Evolutionary conservation across 2,329 filamentous ascomycete genomes (phyloP), one percentile per base, ranked within the genome.

Genomic region (Alternaria novae-zelandiae): DNA sequence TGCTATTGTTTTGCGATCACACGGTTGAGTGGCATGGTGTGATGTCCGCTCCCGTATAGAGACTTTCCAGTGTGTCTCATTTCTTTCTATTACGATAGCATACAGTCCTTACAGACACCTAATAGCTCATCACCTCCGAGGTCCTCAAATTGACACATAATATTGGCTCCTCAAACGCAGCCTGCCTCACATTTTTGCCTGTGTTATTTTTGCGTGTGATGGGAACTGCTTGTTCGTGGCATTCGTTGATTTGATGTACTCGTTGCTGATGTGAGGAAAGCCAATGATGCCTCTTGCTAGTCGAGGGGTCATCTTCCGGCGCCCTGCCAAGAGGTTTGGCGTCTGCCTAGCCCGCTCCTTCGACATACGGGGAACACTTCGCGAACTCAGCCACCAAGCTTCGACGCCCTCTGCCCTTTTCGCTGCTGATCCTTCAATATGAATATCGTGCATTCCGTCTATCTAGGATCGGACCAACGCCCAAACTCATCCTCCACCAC

Each of bases 21-120:
- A 12, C 32, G 41, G 32, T 53, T 25, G 51, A 58, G 32, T 55
- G 58, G 62, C 50, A 58, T 45, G 50, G 50, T 53, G 62, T 25
- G 49, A 51, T 55, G 54, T 28, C 59, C 44, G 62, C 54, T 64
- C 54, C 50, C 49, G 28, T 13, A 17, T 6, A 11, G 30, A 21
- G 26, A 36, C 30, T n/a, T 25, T 11, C 13, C 46, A 20, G 30
- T 4, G 23, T 5, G 17, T 57, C 20, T 23, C 26, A 17, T 54
- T 36, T 47, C n/a, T 10, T 26, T 50, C 23, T 57, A 12, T 11
- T 32, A n/a, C 26, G 15, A 41, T 21, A 44, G 17, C 26, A 32
- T 21, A 49, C 58, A 17, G 58, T 64, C 47, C 23, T 26, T 57
- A 60, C 57, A 56, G 30, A 61, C 32, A 45, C 43, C 25, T 53